Evolutionary conservation across 257 asterid species (phyloP).

Genomic region (Anisodus acutangulus): DNA sequence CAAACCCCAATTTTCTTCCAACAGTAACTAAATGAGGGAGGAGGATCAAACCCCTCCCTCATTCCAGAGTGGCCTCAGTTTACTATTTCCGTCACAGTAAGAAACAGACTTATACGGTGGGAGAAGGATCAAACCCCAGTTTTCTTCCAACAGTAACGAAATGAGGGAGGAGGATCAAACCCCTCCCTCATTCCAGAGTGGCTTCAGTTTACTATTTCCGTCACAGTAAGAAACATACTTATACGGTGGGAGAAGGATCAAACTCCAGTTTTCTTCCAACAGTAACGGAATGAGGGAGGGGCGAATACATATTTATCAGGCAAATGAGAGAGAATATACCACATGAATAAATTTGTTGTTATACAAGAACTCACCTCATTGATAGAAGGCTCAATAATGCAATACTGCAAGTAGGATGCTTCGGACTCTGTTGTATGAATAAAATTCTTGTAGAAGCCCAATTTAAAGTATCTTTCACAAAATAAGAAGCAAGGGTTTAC

Average conservation of each 20-base stretch:
- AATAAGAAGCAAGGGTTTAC: neutral
- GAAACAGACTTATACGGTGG: neutral
- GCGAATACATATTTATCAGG: conserved; percentile 8
- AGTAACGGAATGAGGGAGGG: neutral
- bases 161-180: neutral
- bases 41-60: too few species aligned
- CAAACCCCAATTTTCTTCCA: neutral
- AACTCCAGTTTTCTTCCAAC: neutral
- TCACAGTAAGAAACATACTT: neutral
- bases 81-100: too few species aligned
- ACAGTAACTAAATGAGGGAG: neutral
- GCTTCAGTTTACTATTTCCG: too few species aligned
- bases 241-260: conserved; percentile 11
- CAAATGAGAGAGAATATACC: conserved; percentile 11
- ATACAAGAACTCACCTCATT: conserved; percentile 56
- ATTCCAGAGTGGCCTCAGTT: too few species aligned
- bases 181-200: too few species aligned
- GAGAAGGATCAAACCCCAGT: neutral
- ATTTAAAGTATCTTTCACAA: conserved; percentile 58
- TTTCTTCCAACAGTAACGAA: neutral
- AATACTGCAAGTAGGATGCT: conserved; percentile 85
- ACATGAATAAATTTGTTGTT: neutral
- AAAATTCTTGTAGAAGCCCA: conserved; percentile 77
- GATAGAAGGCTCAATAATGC: conserved; percentile 79
- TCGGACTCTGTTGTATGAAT: conserved; percentile 61